Base-by-base conservation (phyloP, 495 filamentous ascomycete genomes). In the Penicillium mononematosum region DNA sequence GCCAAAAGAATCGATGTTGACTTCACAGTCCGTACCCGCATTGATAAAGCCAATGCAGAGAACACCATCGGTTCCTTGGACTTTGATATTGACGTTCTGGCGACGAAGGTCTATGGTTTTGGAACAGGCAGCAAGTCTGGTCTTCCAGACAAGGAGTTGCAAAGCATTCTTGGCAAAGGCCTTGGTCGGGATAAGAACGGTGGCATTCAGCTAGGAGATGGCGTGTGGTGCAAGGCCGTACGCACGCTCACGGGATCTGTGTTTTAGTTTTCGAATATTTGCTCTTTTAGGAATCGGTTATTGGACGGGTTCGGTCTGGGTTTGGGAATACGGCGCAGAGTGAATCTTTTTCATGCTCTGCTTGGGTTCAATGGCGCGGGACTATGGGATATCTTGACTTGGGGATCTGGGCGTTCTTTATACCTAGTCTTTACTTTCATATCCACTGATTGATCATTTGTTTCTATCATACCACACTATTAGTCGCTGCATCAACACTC, bases 31-130 rank as follows among this genome's bases (percentile, higher is more conserved):
- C 67, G 65, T 43, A 71, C 72, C 2, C 61, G 59, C 22, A 53
- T 76, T 20, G 41, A 61, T 3, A 24, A 55, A 14, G 25, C 59
- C 17, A 41, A 54, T 16, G 25, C 61, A 1, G 58, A 61, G 22
- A 50, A 60, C 41, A 56, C 58, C 2, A 27, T 75, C 27, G 70
- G 73, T 19, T 57, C 57, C 14, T 45, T 79, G 50, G 68, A 73
- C 12, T 68, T 79, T 39, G 65, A 75, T 24, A 76, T 74, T 14
- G 70, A 76, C 20, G 73, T 73, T 2, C 53, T 75, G 11, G 74
- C 75, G 8, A 77, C 69, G 36, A 79, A 79, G 53, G 69, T 79
- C 49, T 79, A 79, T 42, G 76, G 76, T 8, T 79, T 79, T 38
- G 72, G 69, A 10, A 49, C 61, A 10, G 64, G 49, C 2, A 72